Evolutionary conservation across 2,329 filamentous ascomycete species (phyloP), one percentile per base, ranked within the genome.

Genomic region (Nigrospora oryzae): DNA sequence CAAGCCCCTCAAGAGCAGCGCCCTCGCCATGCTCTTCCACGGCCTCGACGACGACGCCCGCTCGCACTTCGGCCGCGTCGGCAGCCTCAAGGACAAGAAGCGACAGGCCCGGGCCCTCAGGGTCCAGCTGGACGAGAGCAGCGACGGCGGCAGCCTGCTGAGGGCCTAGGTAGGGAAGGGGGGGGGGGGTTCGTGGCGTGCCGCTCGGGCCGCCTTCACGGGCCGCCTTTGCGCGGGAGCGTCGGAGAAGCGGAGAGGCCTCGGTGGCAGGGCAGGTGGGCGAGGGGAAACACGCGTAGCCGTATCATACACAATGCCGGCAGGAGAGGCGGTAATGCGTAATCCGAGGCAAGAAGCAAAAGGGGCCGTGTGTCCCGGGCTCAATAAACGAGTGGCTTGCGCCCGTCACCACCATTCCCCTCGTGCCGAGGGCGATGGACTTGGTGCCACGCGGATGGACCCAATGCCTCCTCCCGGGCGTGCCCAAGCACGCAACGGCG

Each of bases 1-100:
- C 23, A 48, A 54, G 17, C 32, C 59, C 16, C 64, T 62, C 62
- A 65, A 65, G 55, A 61, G 61, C 32, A 65, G 61, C 39, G 54
- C 58, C 16, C 46, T 65, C 13, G 63, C 63, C 0, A 53, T 64
- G 46, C 39, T 66, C 43, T 56, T 65, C 17, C 59, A 64, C 42
- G 63, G 63, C 1, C 49, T 66, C 37, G 64, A 65, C 43, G 50
- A 52, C 11, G 51, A 53, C 17, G 52, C 51, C 2, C 50, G 55
- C 36, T 51, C 48, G 5, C 49, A 50, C 17, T 55, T 63, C 23
- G 52, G 44, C 19, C 49, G 50, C 10, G 36, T 50, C 16, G 44
- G 40, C 7, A 50, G 40, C 13, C 42, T 61, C 16, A 31, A 44
- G 11, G 50, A 55, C 14, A 55, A 61, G 51, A 57, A 51, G 40